Evolutionary conservation across 2,329 filamentous ascomycete species (phyloP).

Genomic region (Laburnicola sp.): DNA sequence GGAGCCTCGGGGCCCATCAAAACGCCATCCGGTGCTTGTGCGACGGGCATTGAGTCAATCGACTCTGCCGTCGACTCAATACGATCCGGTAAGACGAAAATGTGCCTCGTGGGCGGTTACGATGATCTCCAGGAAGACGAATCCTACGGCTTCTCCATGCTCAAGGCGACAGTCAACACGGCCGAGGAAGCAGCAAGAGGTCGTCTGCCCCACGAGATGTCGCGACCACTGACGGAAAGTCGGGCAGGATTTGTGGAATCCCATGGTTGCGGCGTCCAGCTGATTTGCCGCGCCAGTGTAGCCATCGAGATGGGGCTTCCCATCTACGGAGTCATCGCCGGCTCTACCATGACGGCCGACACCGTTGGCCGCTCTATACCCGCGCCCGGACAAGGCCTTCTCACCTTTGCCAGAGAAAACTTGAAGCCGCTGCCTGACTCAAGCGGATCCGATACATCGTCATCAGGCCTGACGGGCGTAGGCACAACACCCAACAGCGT

Average conservation of each 20-base stretch:
- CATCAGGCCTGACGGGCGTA: no score
- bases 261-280: slow-evolving; percentile 43
- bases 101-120: slow-evolving; percentile 41
- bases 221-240: slow-evolving; percentile 38
- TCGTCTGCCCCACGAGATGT: slow-evolving; percentile 38
- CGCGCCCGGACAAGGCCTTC: slow-evolving; percentile 44
- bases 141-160: slow-evolving; percentile 34
- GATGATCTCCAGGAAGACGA: slow-evolving; percentile 37
- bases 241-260: slow-evolving; percentile 45
- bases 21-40: slow-evolving; percentile 46
- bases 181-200: slow-evolving; percentile 27
- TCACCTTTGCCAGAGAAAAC: slow-evolving; percentile 30
- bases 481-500: no score
- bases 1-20: slow-evolving; percentile 39
- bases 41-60: slow-evolving; percentile 44
- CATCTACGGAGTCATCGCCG: slow-evolving; percentile 41
- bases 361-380: slow-evolving; percentile 44
- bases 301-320: slow-evolving; percentile 43
- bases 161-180: slow-evolving; percentile 30
- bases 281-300: slow-evolving; percentile 39
- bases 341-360: slow-evolving; percentile 40
- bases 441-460: no score
- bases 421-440: no score
- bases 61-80: slow-evolving; percentile 44
- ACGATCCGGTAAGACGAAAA: slow-evolving; percentile 32